Conservation (phyloP, 2,329 filamentous ascomycete genomes). For the Aspergillus sp. region DNA sequence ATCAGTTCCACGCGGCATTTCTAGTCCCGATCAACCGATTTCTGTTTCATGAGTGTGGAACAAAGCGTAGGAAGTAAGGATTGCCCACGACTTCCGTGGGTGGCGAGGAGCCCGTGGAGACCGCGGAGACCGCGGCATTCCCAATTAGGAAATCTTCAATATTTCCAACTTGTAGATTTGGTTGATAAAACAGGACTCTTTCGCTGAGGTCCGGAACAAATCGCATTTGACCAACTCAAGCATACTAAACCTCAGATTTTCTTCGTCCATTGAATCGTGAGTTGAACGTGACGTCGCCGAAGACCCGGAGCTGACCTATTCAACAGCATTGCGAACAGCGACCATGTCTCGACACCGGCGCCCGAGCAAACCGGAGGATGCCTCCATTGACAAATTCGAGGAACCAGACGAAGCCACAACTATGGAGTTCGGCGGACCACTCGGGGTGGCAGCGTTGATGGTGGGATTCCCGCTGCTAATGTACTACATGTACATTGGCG, state of each 20-base stretch:
- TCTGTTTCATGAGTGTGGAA: too few relatives aligned
- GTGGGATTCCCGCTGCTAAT: constrained; percentile 83
- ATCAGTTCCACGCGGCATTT: too few relatives aligned
- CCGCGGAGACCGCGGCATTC: neutral
- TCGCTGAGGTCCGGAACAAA: neutral
- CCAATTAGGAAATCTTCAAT: neutral
- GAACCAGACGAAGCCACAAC: neutral
- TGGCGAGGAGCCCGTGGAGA: neutral
- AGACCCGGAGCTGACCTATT: neutral
- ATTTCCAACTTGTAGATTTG: too few relatives aligned
- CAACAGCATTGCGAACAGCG: neutral
- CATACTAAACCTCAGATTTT: too few relatives aligned
- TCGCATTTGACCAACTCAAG: too few relatives aligned
- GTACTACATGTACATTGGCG: constrained; percentile 99
- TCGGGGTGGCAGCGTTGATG: constrained; percentile 78
- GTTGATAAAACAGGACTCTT: neutral
- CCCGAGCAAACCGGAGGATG: neutral
- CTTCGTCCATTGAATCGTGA: too few relatives aligned
- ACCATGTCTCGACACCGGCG: neutral
- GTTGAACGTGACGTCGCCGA: too few relatives aligned
- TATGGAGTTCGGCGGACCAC: constrained; percentile 80
- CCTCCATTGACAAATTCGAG: neutral
- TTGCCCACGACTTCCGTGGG: neutral
- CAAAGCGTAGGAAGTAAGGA: too few relatives aligned
- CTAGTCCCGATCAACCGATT: neutral